These are phyloP conservation scores for Talaromyces pinophilus DNA, from an alignment of 2,329 filamentous ascomycete genomes.

Conservation along the genomic window DNA sequence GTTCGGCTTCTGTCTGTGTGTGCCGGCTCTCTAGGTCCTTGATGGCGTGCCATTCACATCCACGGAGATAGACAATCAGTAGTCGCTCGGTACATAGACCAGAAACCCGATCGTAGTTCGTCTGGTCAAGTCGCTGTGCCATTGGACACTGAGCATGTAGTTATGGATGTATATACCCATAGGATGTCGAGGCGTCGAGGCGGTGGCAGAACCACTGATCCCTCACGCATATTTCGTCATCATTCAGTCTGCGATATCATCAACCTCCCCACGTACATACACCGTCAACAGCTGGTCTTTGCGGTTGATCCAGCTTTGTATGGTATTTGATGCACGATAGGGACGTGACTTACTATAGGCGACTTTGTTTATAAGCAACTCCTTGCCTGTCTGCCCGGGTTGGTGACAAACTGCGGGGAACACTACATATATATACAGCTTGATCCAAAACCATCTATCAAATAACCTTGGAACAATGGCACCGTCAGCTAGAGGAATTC, in stretches of 20 bases:
- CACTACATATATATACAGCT: not conserved
- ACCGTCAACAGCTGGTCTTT: not conserved
- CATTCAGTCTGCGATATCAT: conserved; percentile 8
- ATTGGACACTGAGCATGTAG: not conserved
- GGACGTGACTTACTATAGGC: not conserved
- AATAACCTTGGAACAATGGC: conserved; percentile 12
- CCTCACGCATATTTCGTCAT: conserved; percentile 3
- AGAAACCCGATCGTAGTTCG: not conserved
- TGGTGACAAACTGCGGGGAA: conserved; percentile 3
- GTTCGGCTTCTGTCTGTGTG: not conserved
- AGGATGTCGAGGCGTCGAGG: not conserved
- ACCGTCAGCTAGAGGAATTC: conserved; percentile 19
- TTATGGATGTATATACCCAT: not conserved
- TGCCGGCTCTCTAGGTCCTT: not conserved
- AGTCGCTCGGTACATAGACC: not conserved
- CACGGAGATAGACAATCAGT: not conserved
- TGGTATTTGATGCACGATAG: not conserved
- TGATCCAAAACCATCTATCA: not conserved
- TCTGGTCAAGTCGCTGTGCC: not conserved
- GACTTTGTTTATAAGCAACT: not conserved
- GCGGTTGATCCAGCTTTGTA: not conserved
- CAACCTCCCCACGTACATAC: not conserved
- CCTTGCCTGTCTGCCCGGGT: not conserved
- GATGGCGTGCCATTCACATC: not conserved
- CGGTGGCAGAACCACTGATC: conserved; percentile 20